phyloP scores from a whole-genome alignment of 345 rosid species.

The Eucalyptus pauciflora region DNA sequence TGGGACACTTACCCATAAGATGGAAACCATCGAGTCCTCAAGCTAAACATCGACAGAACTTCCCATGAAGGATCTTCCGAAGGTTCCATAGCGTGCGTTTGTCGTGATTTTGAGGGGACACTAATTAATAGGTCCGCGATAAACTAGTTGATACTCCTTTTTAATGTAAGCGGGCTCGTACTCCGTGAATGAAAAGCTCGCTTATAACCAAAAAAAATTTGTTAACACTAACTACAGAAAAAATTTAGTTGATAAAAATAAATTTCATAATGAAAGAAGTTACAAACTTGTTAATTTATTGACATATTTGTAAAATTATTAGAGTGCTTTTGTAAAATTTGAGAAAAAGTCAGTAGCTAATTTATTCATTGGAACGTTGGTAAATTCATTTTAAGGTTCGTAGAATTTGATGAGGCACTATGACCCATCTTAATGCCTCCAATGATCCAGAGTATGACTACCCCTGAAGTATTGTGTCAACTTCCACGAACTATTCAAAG shows the following conservation, averaged over 20 bases:
- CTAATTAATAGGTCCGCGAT: not conserved
- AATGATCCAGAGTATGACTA: not conserved
- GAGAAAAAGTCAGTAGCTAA: too few relatives aligned
- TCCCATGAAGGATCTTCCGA: not conserved
- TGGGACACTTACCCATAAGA: not conserved
- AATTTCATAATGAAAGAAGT: not conserved
- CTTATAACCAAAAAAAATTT: too few relatives aligned
- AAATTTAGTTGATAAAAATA: not conserved
- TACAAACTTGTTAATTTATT: not conserved
- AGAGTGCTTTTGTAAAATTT: not conserved
- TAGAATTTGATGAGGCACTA: not conserved
- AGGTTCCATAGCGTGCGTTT: not conserved
- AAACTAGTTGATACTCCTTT: not conserved
- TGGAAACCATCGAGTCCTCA: not conserved
- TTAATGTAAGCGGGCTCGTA: not conserved
- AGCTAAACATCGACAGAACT: not conserved
- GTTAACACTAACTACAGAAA: not conserved
- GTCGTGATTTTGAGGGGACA: not conserved
- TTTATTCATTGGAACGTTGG: not conserved
- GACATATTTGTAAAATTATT: not conserved
- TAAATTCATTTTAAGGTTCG: not conserved
- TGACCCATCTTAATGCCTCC: not conserved
- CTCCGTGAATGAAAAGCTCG: not conserved
- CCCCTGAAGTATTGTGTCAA: not conserved
- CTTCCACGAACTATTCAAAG: not conserved